Evolutionary conservation across 2,329 filamentous ascomycete genomes (phyloP).

Genomic region (Fusarium proliferatum): DNA sequence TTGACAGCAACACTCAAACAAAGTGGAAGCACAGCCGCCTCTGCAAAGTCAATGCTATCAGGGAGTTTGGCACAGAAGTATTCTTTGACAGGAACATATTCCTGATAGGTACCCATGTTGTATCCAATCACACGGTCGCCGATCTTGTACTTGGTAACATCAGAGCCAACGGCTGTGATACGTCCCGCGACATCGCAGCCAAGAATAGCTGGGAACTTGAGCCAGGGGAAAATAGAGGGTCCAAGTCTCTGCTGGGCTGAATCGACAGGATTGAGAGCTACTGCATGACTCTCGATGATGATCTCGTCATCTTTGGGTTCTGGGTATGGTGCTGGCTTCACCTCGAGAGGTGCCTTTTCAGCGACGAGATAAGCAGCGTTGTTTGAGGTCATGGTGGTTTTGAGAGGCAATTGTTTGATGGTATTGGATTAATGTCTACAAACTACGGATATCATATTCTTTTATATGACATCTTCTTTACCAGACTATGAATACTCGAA

Average conservation of each 20-base stretch:
- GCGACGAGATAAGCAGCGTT: slow-evolving; percentile 6
- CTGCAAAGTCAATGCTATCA: background rate
- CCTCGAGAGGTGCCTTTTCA: slow-evolving; percentile 4
- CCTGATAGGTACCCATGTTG: slow-evolving; percentile 8
- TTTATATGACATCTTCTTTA: background rate
- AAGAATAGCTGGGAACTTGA: slow-evolving; percentile 17
- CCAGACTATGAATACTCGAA: accelerated
- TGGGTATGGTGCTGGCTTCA: background rate
- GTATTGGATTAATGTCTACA: accelerated
- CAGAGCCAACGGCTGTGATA: background rate
- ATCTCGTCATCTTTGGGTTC: background rate
- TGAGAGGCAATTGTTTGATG: background rate
- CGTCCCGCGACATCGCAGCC: slow-evolving; percentile 14
- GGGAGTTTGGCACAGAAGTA: background rate
- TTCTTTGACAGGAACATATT: slow-evolving; percentile 6
- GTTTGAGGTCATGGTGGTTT: background rate
- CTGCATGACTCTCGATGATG: slow-evolving; percentile 7
- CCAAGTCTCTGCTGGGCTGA: slow-evolving; percentile 13
- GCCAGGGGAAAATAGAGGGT: slow-evolving; percentile 10
- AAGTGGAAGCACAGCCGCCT: slow-evolving; percentile 5
- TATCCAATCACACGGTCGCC: slow-evolving; percentile 1
- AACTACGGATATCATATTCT: background rate
- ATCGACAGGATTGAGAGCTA: slow-evolving; percentile 16
- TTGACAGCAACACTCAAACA: slow-evolving; percentile 17
- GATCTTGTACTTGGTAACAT: background rate